Base-by-base conservation (phyloP, 495 filamentous ascomycete genomes). In the Trichocladium antarcticum region DNA sequence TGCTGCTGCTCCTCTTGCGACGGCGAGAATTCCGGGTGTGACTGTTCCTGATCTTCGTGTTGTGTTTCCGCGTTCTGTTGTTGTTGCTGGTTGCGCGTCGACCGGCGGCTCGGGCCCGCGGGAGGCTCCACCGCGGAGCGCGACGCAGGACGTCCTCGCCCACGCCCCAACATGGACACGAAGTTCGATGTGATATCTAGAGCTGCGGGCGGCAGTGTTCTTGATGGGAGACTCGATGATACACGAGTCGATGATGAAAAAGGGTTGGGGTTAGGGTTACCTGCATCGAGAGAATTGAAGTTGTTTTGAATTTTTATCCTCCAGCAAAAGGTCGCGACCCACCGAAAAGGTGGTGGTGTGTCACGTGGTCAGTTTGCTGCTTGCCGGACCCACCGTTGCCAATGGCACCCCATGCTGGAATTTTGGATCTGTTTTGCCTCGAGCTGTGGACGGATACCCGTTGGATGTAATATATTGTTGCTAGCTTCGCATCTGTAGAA, bases 211-310 rank as follows among this genome's bases (percentile, higher is more conserved):
- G n/a, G 31, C 1, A 17, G 44, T 49, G 24, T 36, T 14, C 20
- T 44, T 7, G 28, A 49, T 44, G 39, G 38, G n/a, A 8, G 21
- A 27, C 35, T 28, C 19, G 35, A 48, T 19, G 41, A 42, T 4
- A 37, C 15, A 35, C 40, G 36, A 19, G 11, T n/a, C 2, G n/a
- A 15, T 27, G 36, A 35, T 31, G 28, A 42, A 56, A 47, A 60
- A 62, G 61, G 61, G 61, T 64, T 64, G 38, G 61, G 61, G 61
- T 64, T 64, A 62, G 61, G 59, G 59, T 64, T 60, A 41, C 31
- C 31, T 15, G 14, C 27, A 11, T 17, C 31, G 29, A 32, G 29
- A n/a, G 47, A 51, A 50, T 38, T 48, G 54, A 49, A 31, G 53
- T 53, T 57, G 58, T 61, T 61, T 54, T 53, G 51, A 52, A 51